Conservation (phyloP, 768 basidiomycete genomes). For the Chiua virens region DNA sequence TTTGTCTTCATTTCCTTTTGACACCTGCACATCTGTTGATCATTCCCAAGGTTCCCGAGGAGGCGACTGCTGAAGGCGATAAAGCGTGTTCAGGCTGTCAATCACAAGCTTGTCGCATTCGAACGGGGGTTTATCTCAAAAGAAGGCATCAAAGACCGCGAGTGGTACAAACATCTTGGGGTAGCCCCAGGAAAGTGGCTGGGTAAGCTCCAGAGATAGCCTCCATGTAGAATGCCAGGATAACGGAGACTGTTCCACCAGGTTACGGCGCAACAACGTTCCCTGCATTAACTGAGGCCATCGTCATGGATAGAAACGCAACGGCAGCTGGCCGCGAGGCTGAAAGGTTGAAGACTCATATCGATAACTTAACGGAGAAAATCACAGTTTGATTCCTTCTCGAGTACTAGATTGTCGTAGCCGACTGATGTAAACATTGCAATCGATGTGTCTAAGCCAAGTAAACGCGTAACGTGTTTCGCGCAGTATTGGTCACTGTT, state of each 20-base stretch:
- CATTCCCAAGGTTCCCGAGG: conserved; percentile 16
- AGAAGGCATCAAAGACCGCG: conserved; percentile 73
- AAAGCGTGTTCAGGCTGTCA: conserved; percentile 57
- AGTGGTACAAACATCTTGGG: conserved; percentile 90
- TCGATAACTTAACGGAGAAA: conserved; percentile 49
- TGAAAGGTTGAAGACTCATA: conserved; percentile 51
- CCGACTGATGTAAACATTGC: too few species aligned
- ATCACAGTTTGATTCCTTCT: conserved; percentile 16
- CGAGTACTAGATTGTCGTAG: too few species aligned
- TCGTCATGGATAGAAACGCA: conserved; percentile 66
- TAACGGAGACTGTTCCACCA: conserved; percentile 26
- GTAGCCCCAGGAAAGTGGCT: conserved; percentile 90
- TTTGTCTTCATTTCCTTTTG: conserved; percentile 5
- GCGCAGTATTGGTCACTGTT: too few species aligned
- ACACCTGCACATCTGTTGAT: background rate
- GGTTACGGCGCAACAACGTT: conserved; percentile 88
- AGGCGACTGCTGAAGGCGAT: conserved; percentile 53
- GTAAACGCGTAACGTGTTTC: too few species aligned
- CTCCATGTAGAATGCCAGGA: background rate
- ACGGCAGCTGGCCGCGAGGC: conserved; percentile 64
- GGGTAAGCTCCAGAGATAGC: conserved; percentile 42
- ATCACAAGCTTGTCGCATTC: conserved; percentile 67
- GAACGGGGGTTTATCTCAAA: conserved; percentile 85
- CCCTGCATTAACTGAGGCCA: conserved; percentile 78
- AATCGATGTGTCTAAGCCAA: too few species aligned